phyloP scores from a whole-genome alignment of 2,329 filamentous ascomycete genomes.

The Zasmidium angulare region DNA sequence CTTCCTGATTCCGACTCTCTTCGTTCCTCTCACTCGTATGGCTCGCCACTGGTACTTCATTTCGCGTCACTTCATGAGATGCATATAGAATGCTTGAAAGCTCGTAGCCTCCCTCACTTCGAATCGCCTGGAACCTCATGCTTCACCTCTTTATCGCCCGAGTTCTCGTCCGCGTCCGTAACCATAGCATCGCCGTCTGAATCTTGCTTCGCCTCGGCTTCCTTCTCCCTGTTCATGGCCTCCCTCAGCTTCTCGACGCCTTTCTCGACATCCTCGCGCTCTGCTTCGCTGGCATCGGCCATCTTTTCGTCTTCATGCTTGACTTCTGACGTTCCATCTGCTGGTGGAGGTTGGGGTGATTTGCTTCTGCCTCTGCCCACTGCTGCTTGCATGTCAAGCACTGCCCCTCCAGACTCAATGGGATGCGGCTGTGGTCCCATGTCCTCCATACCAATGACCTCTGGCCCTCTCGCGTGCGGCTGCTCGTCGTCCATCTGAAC shows the following conservation, averaged over 20 bases:
- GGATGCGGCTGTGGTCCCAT: slow-evolving; percentile 67
- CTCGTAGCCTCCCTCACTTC: slow-evolving; percentile 3
- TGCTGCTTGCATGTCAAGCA: slow-evolving; percentile 43
- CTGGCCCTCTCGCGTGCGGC: slow-evolving; percentile 81
- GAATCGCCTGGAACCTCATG: neutral
- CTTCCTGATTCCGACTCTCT: too few relatives aligned
- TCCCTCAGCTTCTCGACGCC: slow-evolving; percentile 20
- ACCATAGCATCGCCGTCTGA: slow-evolving; percentile 23
- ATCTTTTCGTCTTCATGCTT: slow-evolving; percentile 6
- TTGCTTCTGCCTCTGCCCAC: slow-evolving; percentile 35
- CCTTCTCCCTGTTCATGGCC: slow-evolving; percentile 17
- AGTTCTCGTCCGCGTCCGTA: neutral
- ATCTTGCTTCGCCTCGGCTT: slow-evolving; percentile 27
- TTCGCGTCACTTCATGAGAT: neutral
- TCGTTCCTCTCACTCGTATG: neutral
- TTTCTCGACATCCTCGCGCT: slow-evolving; percentile 21
- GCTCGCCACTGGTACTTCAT: neutral
- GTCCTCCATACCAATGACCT: slow-evolving; percentile 81
- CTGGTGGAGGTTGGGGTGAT: slow-evolving; percentile 23
- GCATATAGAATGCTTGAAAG: neutral
- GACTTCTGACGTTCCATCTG: slow-evolving; percentile 1
- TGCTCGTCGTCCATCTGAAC: slow-evolving; percentile 45
- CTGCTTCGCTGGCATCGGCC: slow-evolving; percentile 6
- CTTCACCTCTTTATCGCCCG: neutral
- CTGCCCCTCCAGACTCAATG: slow-evolving; percentile 12